Conservation (phyloP, 768 basidiomycete species). For the Pisolithus tinctorius region DNA sequence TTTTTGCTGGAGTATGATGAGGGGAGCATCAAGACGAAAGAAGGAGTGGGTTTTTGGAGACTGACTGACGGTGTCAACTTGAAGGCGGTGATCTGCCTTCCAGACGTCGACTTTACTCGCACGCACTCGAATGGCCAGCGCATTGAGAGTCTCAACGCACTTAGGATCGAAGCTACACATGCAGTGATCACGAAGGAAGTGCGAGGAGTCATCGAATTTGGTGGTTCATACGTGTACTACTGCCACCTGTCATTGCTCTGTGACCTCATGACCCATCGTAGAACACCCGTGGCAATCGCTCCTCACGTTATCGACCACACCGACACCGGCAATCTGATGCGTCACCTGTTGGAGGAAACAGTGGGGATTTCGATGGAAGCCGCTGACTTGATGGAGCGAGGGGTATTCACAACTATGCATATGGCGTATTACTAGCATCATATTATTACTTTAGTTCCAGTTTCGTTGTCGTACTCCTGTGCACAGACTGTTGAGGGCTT, state of each 20-base stretch:
- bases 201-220: constrained; percentile 95
- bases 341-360: constrained; percentile 98
- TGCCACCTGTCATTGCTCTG: too few relatives aligned
- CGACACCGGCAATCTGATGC: constrained; percentile 95
- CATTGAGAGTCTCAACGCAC: too few relatives aligned
- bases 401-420: too few relatives aligned
- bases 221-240: constrained; percentile 99
- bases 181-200: constrained; percentile 92
- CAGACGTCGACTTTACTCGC: too few relatives aligned
- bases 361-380: constrained; percentile 98
- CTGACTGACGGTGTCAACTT: constrained; percentile 95
- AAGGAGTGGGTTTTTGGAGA: constrained; percentile 96
- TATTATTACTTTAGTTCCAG: too few relatives aligned
- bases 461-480: too few relatives aligned
- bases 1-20: constrained; percentile 65
- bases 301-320: constrained; percentile 99
- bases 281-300: constrained; percentile 93
- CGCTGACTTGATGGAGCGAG: too few relatives aligned
- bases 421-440: too few relatives aligned
- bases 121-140: too few relatives aligned
- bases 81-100: too few relatives aligned
- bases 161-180: constrained; percentile 96
- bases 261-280: constrained; percentile 99
- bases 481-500: too few relatives aligned
- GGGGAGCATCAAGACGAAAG: constrained; percentile 55